Base-by-base conservation (phyloP, 495 filamentous ascomycete species). In the Hypoxylon cercidicola region DNA sequence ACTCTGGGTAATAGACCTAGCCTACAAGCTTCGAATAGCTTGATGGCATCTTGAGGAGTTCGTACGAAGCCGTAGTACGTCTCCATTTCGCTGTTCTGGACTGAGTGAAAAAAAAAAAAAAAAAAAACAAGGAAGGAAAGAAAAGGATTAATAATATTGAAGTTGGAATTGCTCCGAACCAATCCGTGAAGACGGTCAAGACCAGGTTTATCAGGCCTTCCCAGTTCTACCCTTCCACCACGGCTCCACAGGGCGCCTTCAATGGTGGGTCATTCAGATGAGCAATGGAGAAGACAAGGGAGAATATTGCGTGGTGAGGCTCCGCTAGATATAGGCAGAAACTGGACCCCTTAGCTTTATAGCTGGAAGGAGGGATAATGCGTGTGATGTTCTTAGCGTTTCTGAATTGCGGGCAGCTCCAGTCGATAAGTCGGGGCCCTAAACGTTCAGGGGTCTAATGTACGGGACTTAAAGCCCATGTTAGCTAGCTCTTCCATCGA, bases 11-110 rank as follows among this genome's bases (percentile, higher is more conserved):
- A 81, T 30, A 96, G 80, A 30, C 95, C 95, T 43, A 96, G 80
- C 53, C 95, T 87, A 76, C 95, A 99, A 46, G 95, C 95, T 79
- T 99, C 95, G 74, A 99, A 98, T 35, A 99, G 82, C 68, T 97
- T 91, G 81, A 98, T 97, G 62, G 95, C 95, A 79, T 99, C 95
- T 71, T 86, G 87, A 7, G 95, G 94, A 7, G 93, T 93, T 76
- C 93, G 89, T 66, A 99, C 93, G 70, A 90, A 87, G 44, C 95
- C 95, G 81, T 93, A 83, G 75, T 97, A 99, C 15, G 95, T 99
- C 78, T 99, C 95, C 95, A 98, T 99, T 46, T 69, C 50, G 37
- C 34, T 64, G 25, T 12, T 3, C 8, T 18, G 55, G 23, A 2
- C 23, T 25, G 23, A 5, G 23, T 2, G 23, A 25, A 5, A 25